Conservation (phyloP, 768 basidiomycete species). For the Termitomyces sp. region DNA sequence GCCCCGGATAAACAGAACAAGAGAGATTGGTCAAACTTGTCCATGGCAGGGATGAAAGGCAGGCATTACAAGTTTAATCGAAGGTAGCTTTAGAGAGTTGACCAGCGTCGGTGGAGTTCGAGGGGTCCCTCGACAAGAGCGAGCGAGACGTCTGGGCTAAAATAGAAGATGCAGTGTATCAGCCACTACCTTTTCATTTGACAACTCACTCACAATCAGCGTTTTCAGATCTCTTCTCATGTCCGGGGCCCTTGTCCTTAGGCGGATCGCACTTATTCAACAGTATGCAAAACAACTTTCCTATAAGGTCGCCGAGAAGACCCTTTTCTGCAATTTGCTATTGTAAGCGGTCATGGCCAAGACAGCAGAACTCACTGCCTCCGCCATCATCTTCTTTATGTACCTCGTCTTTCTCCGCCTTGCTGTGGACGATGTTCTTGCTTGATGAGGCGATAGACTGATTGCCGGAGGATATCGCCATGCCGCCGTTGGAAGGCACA, state of each 20-base stretch:
- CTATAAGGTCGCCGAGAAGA: not conserved
- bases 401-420: conserved; percentile 1
- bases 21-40: not conserved
- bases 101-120: not conserved
- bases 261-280: not conserved
- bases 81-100: not conserved
- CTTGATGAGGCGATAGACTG: conserved; percentile 12
- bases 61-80: not conserved
- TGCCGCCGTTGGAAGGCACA: conserved; percentile 20
- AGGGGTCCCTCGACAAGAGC: not conserved
- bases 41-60: not conserved
- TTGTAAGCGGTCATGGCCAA: not conserved
- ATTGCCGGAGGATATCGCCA: conserved; percentile 20
- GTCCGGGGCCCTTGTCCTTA: not conserved
- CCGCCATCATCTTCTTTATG: not conserved
- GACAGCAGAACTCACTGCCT: not conserved
- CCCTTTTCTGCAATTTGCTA: not conserved
- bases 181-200: not conserved
- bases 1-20: not conserved
- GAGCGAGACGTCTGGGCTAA: not conserved
- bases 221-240: not conserved
- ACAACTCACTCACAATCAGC: not conserved
- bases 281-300: not conserved
- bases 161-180: not conserved
- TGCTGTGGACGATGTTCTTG: conserved; percentile 6